phyloP scores from a whole-genome alignment of 1,139 yeast genomes.

The Saccharomyces hybrid region DNA sequence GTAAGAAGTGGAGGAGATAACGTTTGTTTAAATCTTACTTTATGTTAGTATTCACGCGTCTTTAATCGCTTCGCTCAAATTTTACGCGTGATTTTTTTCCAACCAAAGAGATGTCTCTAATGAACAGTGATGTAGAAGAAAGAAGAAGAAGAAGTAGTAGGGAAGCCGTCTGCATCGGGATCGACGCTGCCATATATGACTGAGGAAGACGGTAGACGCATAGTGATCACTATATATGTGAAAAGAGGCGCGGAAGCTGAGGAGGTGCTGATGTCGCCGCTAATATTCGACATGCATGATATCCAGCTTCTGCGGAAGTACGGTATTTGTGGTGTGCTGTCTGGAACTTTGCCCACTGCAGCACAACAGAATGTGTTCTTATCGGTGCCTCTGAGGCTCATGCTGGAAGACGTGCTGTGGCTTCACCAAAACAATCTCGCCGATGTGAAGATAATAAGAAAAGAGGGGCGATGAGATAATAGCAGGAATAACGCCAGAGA shows the following conservation, averaged over 20 bases:
- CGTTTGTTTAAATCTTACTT: constrained; percentile 31
- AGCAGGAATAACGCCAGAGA: constrained; percentile 13
- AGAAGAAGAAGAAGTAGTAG: not conserved
- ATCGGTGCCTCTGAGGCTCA: constrained; percentile 71
- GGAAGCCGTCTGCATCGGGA: not conserved
- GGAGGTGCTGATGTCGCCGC: constrained; percentile 10
- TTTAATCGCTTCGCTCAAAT: not conserved
- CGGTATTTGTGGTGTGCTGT: constrained; percentile 62
- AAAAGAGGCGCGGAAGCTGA: not conserved
- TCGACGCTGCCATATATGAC: not conserved
- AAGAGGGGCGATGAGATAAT: constrained; percentile 12
- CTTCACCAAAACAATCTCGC: constrained; percentile 43
- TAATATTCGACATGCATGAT: constrained; percentile 47
- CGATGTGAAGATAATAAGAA: constrained; percentile 23
- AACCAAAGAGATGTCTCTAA: not conserved
- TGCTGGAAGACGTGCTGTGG: constrained; percentile 68
- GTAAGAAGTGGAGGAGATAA: not conserved
- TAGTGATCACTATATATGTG: not conserved
- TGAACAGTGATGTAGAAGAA: not conserved
- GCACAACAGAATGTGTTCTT: constrained; percentile 87
- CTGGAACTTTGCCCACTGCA: constrained; percentile 77
- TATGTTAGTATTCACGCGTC: constrained; percentile 1
- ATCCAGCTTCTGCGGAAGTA: constrained; percentile 47
- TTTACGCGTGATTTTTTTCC: constrained; percentile 1
- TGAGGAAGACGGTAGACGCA: not conserved